These are phyloP conservation scores for Entomortierella chlamydospora DNA, from an alignment of 192 early-diverging fungal species.

Conservation along the genomic window DNA sequence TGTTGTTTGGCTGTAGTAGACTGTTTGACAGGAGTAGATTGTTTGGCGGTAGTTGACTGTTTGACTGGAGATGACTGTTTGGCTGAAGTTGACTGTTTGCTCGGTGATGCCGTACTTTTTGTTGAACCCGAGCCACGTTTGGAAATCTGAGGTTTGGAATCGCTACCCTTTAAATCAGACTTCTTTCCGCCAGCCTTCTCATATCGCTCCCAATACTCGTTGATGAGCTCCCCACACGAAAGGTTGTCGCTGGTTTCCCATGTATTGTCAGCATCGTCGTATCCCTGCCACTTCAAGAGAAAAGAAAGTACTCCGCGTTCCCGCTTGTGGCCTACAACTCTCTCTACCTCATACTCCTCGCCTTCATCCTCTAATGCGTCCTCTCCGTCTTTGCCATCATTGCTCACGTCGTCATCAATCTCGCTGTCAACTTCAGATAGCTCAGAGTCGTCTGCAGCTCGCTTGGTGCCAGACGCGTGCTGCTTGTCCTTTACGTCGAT, in stretches of 20 bases:
- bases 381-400: not conserved
- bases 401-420: not conserved
- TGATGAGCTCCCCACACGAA: conserved; percentile 20
- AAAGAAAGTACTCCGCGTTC: conserved; percentile 13
- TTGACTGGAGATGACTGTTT: no score
- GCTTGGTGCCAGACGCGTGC: no score
- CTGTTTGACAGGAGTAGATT: no score
- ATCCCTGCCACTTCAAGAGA: conserved; percentile 53
- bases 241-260: conserved; percentile 34
- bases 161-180: conserved; percentile 9
- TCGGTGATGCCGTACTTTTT: not conserved
- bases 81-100: not conserved
- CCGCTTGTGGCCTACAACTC: conserved; percentile 27
- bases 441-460: not conserved
- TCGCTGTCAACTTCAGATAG: not conserved
- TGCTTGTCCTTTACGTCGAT: not conserved
- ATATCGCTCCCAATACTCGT: conserved; percentile 25
- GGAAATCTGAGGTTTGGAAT: not conserved
- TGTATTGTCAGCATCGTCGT: conserved; percentile 42
- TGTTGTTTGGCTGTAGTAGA: no score
- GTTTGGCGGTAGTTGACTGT: no score
- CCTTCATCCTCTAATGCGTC: not conserved
- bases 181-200: conserved; percentile 23
- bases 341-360: conserved; percentile 37
- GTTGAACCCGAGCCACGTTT: not conserved